Conservation (phyloP, 805 yeast species). For the Lipomyces lipofer region DNA sequence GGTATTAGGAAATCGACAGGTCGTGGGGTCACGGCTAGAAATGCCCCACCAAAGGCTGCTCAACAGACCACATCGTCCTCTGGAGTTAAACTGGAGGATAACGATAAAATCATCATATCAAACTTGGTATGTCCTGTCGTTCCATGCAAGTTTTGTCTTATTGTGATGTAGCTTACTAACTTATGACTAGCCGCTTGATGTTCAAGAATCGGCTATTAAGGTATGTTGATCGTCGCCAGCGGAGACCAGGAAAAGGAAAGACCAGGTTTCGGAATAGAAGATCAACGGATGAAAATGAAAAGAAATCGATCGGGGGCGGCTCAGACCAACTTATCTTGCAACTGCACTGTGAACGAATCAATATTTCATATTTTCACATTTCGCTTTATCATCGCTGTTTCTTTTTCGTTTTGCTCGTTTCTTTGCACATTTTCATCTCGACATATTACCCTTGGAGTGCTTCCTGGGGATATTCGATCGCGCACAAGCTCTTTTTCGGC, state of each 20-base stretch:
- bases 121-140: constrained; percentile 61
- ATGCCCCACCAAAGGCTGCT: constrained; percentile 40
- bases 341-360: no score
- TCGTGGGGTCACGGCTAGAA: constrained; percentile 34
- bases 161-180: no score
- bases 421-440: no score
- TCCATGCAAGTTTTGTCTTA: no score
- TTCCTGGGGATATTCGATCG: no score
- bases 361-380: no score
- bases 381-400: no score
- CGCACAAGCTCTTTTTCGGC: no score
- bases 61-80: constrained; percentile 36
- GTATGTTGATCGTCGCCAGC: constrained; percentile 55
- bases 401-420: no score
- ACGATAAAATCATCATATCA: constrained; percentile 77
- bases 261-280: neutral
- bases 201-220: constrained; percentile 79
- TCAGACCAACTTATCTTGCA: no score
- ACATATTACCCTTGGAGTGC: no score
- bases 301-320: no score
- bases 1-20: constrained; percentile 36
- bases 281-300: neutral
- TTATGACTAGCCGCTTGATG: constrained; percentile 66
- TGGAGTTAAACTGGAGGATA: constrained; percentile 49
- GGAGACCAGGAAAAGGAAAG: constrained; percentile 7